Percentiles rank a stretch among this genome's conserved stretches.
These are phyloP conservation scores for Chloris gayana DNA, from an alignment of 176 grass and related monocot genomes.

Conservation along the genomic window DNA sequence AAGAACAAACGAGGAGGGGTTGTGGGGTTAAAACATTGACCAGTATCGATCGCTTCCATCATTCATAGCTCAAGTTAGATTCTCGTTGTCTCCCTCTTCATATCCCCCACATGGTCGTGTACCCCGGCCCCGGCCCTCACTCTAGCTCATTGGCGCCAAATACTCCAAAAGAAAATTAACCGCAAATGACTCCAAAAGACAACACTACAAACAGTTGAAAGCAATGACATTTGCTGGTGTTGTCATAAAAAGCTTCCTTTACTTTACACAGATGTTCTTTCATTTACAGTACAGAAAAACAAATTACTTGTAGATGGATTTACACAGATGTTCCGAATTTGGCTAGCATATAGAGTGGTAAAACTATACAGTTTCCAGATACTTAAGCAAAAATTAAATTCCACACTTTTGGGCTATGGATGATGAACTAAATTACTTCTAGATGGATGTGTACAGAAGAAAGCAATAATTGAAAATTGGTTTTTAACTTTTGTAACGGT, in stretches of 20 bases:
- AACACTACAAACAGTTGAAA: constrained; percentile 41
- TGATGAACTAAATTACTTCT: too few species aligned
- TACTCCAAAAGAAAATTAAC: constrained; percentile 28
- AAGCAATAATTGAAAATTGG: too few species aligned
- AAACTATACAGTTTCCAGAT: too few species aligned
- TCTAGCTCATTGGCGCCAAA: constrained; percentile 33
- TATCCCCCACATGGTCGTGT: constrained; percentile 89
- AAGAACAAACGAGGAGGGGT: constrained; percentile 67
- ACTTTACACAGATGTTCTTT: constrained; percentile 31
- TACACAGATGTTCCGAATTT: too few species aligned
- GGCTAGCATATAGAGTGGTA: too few species aligned
- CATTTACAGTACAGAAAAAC: constrained; percentile 23
- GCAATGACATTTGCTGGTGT: constrained; percentile 32
- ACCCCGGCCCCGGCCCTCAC: constrained; percentile 29
- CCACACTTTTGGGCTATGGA: too few species aligned
- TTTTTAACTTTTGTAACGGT: too few species aligned
- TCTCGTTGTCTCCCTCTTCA: constrained; percentile 92
- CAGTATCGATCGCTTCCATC: constrained; percentile 81
- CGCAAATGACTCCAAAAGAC: constrained; percentile 44
- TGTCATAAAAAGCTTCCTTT: constrained; percentile 37
- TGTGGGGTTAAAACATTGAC: constrained; percentile 82
- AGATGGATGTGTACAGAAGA: too few species aligned
- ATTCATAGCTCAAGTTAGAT: constrained; percentile 92
- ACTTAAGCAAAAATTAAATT: too few species aligned
- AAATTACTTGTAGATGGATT: not conserved